Conservation (phyloP, 176 grass and related monocot genomes). For the Rhynchospora pubera region DNA sequence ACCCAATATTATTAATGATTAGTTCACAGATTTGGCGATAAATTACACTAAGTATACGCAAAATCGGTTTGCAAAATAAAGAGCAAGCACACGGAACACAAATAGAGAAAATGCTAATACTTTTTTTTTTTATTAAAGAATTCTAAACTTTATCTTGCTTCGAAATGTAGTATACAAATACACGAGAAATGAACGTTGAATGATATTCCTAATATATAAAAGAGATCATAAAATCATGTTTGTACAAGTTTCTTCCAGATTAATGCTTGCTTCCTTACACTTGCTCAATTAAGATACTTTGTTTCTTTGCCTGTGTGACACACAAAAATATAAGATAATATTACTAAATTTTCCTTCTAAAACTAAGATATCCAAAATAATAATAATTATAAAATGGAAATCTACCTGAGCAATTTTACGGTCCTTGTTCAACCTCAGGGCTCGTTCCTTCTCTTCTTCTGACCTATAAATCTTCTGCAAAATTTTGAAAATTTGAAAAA, state of each 20-base stretch:
- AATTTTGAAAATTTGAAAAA: conserved; percentile 5
- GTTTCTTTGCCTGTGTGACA: conserved; percentile 55
- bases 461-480: conserved; percentile 72
- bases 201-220: not conserved
- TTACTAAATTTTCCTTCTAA: not conserved
- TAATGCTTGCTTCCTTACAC: not conserved
- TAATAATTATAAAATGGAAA: not conserved
- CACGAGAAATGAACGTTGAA: not conserved
- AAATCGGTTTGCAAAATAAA: not conserved
- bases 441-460: conserved; percentile 60
- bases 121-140: conserved; percentile 4
- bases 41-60: too few relatives aligned
- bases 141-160: not conserved
- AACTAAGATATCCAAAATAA: not conserved
- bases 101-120: not conserved
- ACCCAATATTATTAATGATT: too few relatives aligned
- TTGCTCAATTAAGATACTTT: conserved; percentile 40
- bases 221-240: not conserved
- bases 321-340: not conserved
- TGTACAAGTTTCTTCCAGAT: not conserved
- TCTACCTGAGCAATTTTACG: conserved; percentile 66
- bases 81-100: not conserved
- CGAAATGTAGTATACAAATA: not conserved
- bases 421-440: conserved; percentile 69
- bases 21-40: too few relatives aligned